These are phyloP conservation scores for Microstegium vimineum DNA, from an alignment of 176 grass and related monocot genomes.

Conservation along the genomic window DNA sequence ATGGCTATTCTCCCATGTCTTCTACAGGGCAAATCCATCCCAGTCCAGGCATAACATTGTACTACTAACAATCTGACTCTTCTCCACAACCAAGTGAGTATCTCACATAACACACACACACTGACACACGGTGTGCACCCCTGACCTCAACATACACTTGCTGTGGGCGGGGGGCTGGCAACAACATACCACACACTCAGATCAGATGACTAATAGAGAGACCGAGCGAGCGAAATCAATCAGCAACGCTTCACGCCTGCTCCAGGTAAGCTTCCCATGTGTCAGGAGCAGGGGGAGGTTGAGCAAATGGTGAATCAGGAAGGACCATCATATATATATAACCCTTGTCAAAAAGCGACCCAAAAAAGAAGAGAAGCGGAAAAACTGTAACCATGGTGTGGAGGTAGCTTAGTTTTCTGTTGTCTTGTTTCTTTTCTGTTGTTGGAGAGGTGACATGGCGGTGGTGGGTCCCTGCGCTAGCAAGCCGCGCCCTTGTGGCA, in stretches of 20 bases:
- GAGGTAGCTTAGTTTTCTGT: conserved; percentile 38
- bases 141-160: conserved; percentile 33
- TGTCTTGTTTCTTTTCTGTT: conserved; percentile 47
- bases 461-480: conserved; percentile 23
- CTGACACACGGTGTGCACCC: not conserved
- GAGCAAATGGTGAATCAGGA: conserved; percentile 46
- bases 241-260: conserved; percentile 98
- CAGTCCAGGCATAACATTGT: not conserved
- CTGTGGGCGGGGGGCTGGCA: conserved; percentile 19
- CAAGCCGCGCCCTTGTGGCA: conserved; percentile 51
- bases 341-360: conserved; percentile 40
- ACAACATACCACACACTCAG: conserved; percentile 33
- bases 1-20: conserved; percentile 12
- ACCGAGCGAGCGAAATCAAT: conserved; percentile 58
- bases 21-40: conserved; percentile 13
- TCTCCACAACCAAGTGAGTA: not conserved
- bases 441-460: not conserved
- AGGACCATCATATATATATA: conserved; percentile 27
- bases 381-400: conserved; percentile 48
- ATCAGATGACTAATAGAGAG: conserved; percentile 44
- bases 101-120: not conserved
- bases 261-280: conserved; percentile 32
- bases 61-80: conserved; percentile 1
- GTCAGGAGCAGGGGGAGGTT: conserved; percentile 76
- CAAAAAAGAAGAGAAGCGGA: conserved; percentile 10